phyloP scores from a whole-genome alignment of 495 filamentous ascomycete species.

The Daldinia concentrica region DNA sequence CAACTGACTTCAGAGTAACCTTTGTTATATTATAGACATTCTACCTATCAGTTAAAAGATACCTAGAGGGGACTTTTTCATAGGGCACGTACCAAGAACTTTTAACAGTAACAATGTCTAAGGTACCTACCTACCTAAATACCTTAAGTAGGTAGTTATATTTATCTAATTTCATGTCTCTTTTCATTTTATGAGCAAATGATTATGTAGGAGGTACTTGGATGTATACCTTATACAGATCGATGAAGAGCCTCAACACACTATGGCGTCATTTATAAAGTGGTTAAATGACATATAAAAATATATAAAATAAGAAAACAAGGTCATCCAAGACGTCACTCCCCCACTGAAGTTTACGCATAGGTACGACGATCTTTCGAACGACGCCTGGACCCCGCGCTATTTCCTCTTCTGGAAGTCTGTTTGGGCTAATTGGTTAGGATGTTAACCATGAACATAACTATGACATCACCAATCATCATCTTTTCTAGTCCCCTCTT shows the following conservation, averaged over 20 bases:
- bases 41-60: too few relatives aligned
- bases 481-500: not conserved
- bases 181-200: not conserved
- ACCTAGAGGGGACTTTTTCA: too few relatives aligned
- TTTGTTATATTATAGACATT: too few relatives aligned
- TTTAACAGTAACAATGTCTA: too few relatives aligned
- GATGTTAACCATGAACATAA: constrained; percentile 12
- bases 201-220: not conserved
- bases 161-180: too few relatives aligned
- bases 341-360: constrained; percentile 19
- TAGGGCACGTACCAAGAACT: too few relatives aligned
- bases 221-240: not conserved
- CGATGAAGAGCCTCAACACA: constrained; percentile 17
- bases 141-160: too few relatives aligned
- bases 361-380: not conserved
- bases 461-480: constrained; percentile 40
- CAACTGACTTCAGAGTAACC: not conserved
- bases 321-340: constrained; percentile 30
- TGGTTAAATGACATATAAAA: not conserved
- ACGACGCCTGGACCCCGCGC: constrained; percentile 9
- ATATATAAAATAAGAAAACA: not conserved
- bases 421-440: constrained; percentile 8
- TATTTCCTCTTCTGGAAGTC: constrained; percentile 22
- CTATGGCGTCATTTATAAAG: not conserved
- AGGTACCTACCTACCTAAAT: too few relatives aligned